These are phyloP conservation scores for Plectosphaerella cucumerina DNA, from an alignment of 2,329 filamentous ascomycete genomes.

Conservation along the genomic window DNA sequence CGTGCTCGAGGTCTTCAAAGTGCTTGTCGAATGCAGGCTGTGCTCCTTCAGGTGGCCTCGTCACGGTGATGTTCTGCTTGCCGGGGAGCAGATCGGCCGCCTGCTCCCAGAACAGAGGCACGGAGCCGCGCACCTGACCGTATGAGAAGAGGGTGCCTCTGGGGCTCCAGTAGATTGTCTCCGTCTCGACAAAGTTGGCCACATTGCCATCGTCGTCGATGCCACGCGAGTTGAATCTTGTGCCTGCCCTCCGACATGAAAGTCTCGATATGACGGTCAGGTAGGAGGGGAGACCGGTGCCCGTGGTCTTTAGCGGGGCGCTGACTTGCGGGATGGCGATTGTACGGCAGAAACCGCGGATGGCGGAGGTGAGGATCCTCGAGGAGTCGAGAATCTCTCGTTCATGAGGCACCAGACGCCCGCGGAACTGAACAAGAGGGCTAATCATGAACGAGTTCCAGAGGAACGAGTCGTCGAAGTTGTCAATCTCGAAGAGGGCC, in stretches of 20 bases:
- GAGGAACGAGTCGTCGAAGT: slow-evolving; percentile 85
- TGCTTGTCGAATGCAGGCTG: slow-evolving; percentile 95
- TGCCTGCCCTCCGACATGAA: slow-evolving; percentile 87
- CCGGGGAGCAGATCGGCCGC: slow-evolving; percentile 80
- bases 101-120: slow-evolving; percentile 98
- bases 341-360: slow-evolving; percentile 86
- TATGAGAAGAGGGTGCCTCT: slow-evolving; percentile 83
- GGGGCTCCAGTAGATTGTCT: slow-evolving; percentile 86
- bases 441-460: slow-evolving; percentile 99
- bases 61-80: slow-evolving; percentile 91
- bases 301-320: slow-evolving; percentile 63
- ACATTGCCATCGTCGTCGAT: slow-evolving; percentile 98
- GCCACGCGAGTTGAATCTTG: slow-evolving; percentile 92
- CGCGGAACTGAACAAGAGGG: slow-evolving; percentile 84
- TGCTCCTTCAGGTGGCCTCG: slow-evolving; percentile 81
- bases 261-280: slow-evolving; percentile 88
- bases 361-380: slow-evolving; percentile 85
- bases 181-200: slow-evolving; percentile 97
- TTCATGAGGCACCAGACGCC: slow-evolving; percentile 70
- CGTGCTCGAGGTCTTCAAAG: slow-evolving; percentile 79
- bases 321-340: slow-evolving; percentile 76
- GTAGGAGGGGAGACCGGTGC: slow-evolving; percentile 72
- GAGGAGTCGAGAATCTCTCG: slow-evolving; percentile 79
- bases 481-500: slow-evolving; percentile 82
- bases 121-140: slow-evolving; percentile 85